Conservation (phyloP, 192 early-diverging fungal species). For the Chytriomyces hyalinus region DNA sequence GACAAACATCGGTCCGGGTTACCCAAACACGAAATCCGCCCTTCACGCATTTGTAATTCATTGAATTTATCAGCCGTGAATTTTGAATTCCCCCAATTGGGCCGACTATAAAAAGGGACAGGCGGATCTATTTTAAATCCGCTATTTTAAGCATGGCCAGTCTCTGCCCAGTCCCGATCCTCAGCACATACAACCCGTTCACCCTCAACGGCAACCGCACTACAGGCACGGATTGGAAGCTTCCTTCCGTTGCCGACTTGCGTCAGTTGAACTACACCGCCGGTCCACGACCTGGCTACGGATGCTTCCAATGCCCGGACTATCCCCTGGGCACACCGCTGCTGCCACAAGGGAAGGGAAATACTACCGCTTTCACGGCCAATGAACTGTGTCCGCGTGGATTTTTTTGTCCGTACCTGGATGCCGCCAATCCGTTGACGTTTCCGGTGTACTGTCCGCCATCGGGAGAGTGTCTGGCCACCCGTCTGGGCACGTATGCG, state of each 20-base stretch:
- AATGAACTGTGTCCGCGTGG: slow-evolving; percentile 24
- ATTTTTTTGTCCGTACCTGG: slow-evolving; percentile 38
- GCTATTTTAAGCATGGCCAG: background rate
- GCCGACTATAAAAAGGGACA: background rate
- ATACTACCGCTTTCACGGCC: background rate
- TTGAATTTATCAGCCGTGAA: too few relatives aligned
- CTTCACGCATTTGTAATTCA: too few relatives aligned
- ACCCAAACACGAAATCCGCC: too few relatives aligned
- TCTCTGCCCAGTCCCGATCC: background rate
- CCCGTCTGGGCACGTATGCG: slow-evolving; percentile 8
- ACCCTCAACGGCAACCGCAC: background rate
- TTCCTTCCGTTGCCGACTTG: slow-evolving; percentile 5
- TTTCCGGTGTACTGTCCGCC: slow-evolving; percentile 36
- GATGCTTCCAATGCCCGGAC: slow-evolving; percentile 13
- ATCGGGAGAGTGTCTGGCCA: slow-evolving; percentile 14
- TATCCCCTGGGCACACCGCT: background rate
- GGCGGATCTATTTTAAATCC: background rate
- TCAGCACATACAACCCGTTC: slow-evolving; percentile 6
- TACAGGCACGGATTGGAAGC: background rate
- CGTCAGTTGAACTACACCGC: background rate
- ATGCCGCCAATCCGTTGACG: slow-evolving; percentile 12
- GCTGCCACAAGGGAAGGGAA: background rate
- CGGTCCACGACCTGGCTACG: background rate
- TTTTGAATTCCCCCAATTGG: background rate
- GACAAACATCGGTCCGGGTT: background rate